phyloP scores from a whole-genome alignment of 768 basidiomycete species.

The Kwoniella mangroviensis region DNA sequence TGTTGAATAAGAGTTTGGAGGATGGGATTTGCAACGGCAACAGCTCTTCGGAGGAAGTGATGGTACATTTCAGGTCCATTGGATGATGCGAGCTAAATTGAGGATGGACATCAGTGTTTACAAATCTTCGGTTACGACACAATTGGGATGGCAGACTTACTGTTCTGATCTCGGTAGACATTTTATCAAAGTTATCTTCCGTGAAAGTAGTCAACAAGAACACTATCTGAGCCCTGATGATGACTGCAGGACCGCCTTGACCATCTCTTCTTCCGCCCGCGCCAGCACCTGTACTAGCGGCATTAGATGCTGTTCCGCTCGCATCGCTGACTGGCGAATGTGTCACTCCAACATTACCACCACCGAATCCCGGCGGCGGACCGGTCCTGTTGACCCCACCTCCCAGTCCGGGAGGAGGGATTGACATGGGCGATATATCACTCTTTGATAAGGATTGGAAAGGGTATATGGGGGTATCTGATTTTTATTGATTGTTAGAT shows the following conservation, averaged over 20 bases:
- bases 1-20: constrained; percentile 48
- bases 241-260: constrained; percentile 39
- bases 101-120: constrained; percentile 20
- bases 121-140: not conserved
- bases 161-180: constrained; percentile 90
- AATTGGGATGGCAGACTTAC: constrained; percentile 63
- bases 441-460: constrained; percentile 5
- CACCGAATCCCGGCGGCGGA: constrained; percentile 49
- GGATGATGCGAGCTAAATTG: constrained; percentile 83
- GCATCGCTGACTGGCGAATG: constrained; percentile 28
- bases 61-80: constrained; percentile 96
- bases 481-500: constrained; percentile 15
- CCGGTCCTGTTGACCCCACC: constrained; percentile 48
- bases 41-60: constrained; percentile 95
- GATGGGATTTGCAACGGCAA: constrained; percentile 70
- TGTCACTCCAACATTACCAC: constrained; percentile 22
- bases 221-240: constrained; percentile 78
- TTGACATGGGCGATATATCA: constrained; percentile 39
- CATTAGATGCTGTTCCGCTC: constrained; percentile 4
- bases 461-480: not conserved
- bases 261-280: constrained; percentile 29
- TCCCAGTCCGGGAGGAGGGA: constrained; percentile 53
- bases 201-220: constrained; percentile 94
- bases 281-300: constrained; percentile 9
- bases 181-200: constrained; percentile 94